These are phyloP conservation scores for Dactylellina drechsleri DNA, from an alignment of 2,329 filamentous ascomycete species.

Conservation along the genomic window DNA sequence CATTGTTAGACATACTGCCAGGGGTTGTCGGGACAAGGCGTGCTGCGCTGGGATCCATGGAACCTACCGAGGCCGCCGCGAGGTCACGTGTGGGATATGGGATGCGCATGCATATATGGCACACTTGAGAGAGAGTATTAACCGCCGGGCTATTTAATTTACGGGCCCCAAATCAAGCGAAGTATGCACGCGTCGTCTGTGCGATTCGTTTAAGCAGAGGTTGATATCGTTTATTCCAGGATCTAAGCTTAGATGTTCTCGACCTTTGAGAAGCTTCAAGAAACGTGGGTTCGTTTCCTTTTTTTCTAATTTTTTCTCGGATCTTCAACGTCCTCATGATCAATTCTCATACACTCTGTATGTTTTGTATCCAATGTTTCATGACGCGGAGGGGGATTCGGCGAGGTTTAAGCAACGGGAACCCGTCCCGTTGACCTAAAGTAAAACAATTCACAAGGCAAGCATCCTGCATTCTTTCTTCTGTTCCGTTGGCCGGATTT, in stretches of 20 bases:
- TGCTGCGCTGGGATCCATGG: no score
- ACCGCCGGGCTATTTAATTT: no score
- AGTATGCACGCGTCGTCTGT: conserved; percentile 40
- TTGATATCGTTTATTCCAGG: conserved; percentile 9
- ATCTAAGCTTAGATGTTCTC: conserved; percentile 20
- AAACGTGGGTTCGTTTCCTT: background rate
- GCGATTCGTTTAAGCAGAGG: conserved; percentile 14
- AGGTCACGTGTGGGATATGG: no score
- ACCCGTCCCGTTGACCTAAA: background rate
- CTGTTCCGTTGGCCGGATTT: background rate
- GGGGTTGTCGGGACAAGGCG: no score
- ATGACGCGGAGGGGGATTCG: conserved; percentile 45
- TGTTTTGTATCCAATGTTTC: conserved; percentile 19
- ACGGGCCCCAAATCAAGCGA: conserved; percentile 35
- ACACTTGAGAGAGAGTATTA: no score
- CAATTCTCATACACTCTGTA: conserved; percentile 19
- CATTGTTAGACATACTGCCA: no score
- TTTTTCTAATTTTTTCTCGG: background rate
- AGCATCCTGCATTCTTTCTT: conserved; percentile 5
- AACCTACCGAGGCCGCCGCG: no score
- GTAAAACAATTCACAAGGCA: background rate
- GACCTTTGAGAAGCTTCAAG: background rate
- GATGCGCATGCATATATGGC: no score
- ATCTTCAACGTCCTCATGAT: conserved; percentile 24
- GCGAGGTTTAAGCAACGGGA: conserved; percentile 18